Base-by-base conservation (phyloP, 208 protist genomes). In the Endotrypanum monterogeii region DNA sequence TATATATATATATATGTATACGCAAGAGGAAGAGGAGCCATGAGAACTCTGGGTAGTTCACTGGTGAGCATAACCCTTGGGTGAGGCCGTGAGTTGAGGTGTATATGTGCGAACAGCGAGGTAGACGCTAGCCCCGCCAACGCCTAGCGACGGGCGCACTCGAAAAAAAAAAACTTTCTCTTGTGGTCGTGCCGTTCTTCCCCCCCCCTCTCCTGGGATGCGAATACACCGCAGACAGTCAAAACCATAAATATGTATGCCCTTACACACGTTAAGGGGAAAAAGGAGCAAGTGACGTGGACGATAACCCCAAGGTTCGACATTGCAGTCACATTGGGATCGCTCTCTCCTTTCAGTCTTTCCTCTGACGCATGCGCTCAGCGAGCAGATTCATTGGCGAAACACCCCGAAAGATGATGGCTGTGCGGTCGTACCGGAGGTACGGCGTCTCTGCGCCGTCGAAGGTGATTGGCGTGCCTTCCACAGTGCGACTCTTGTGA, bases 371-470 rank as follows among this genome's bases (percentile, higher is more conserved):
- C 78, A 85, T 86, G 52, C 89, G 86, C 46, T 73, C 41, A 25
- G 80, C 69, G 5, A 96, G 75, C 25, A 96, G 80, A 35, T 89
- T 78, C 87, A 96, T 91, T 2, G 91, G 91, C 0, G 91, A 96
- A 18, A 96, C 74, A 11, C 91, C 91, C 25, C 91, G 74, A 63
- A 94, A 94, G 56, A 96, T 96, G 48, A 96, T 82, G 0, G 88
- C 91, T 14, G 89, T 93, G 37, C 91, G 89, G 62, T 88, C 88
- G 35, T 77, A 74, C 32, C 91, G 87, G 48, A 35, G 76, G 37
- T 84, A 82, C 5, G 83, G 77, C 32, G 88, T 92, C 63, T 79
- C 75, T 25, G 70, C 68, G 7, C 88, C 91, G 67, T 96, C 91
- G 72, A 89, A 96, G 48, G 73, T 54, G 39, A 94, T 74, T 4